Conservation (phyloP, 2,329 filamentous ascomycete genomes). For the Apiospora pterosperma region DNA sequence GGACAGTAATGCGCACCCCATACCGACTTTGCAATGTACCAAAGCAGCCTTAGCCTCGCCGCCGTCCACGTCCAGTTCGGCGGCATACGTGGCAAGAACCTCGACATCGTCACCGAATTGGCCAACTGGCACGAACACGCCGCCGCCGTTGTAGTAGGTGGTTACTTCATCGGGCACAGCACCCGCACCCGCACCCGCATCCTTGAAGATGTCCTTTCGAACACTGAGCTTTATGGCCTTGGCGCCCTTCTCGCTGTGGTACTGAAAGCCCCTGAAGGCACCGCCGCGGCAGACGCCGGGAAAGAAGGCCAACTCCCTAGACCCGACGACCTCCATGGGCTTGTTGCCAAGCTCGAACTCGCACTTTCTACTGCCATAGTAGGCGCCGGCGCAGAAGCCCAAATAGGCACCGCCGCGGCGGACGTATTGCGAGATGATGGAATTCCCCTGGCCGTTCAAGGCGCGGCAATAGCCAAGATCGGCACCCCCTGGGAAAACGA, state of each 20-base stretch:
- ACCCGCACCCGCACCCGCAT: slow-evolving; percentile 36
- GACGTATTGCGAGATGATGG: slow-evolving; percentile 79
- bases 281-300: slow-evolving; percentile 81
- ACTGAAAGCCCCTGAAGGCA: slow-evolving; percentile 86
- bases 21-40: slow-evolving; percentile 78
- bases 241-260: slow-evolving; percentile 82
- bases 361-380: slow-evolving; percentile 77
- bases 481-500: slow-evolving; percentile 92
- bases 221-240: slow-evolving; percentile 67
- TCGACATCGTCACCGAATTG: slow-evolving; percentile 64
- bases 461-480: slow-evolving; percentile 87
- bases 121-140: slow-evolving; percentile 80
- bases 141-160: slow-evolving; percentile 92
- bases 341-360: slow-evolving; percentile 89
- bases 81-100: slow-evolving; percentile 76
- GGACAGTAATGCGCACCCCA: slow-evolving; percentile 75
- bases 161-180: slow-evolving; percentile 60
- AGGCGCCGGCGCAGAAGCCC: slow-evolving; percentile 91
- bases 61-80: slow-evolving; percentile 71
- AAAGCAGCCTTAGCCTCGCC: slow-evolving; percentile 74
- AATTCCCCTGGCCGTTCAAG: slow-evolving; percentile 85
- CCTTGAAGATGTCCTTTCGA: slow-evolving; percentile 54
- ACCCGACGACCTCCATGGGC: slow-evolving; percentile 79
- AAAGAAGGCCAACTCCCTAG: slow-evolving; percentile 83
- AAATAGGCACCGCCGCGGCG: slow-evolving; percentile 81